phyloP scores from a whole-genome alignment of 2,329 filamentous ascomycete genomes.

The Claviceps maximensis region DNA sequence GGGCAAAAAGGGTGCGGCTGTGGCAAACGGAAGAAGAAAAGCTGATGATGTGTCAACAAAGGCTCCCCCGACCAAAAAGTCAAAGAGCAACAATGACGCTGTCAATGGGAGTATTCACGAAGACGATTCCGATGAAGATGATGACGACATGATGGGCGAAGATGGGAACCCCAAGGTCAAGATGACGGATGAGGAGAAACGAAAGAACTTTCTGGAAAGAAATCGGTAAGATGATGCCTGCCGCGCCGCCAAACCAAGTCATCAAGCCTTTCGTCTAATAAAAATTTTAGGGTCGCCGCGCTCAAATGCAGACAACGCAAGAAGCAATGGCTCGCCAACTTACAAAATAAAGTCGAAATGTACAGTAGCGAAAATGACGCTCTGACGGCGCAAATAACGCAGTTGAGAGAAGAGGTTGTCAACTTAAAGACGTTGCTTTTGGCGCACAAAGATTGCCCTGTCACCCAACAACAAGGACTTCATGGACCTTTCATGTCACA shows the following conservation, averaged over 20 bases:
- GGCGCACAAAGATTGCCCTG: conserved; percentile 91
- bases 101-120: conserved; percentile 29
- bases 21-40: conserved; percentile 62
- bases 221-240: conserved; percentile 58
- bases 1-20: conserved; percentile 49
- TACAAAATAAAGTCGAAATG: conserved; percentile 88
- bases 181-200: conserved; percentile 97
- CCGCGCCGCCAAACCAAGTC: not conserved
- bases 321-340: conserved; percentile 95
- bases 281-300: conserved; percentile 64
- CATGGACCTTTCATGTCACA: conserved; percentile 43
- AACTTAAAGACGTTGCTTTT: conserved; percentile 86
- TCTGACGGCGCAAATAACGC: conserved; percentile 68
- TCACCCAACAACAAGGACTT: conserved; percentile 69
- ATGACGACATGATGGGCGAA: conserved; percentile 35
- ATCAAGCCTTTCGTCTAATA: no score
- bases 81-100: conserved; percentile 32
- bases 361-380: conserved; percentile 87
- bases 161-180: conserved; percentile 52
- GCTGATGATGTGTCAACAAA: conserved; percentile 54
- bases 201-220: conserved; percentile 92
- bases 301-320: conserved; percentile 95
- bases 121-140: conserved; percentile 35
- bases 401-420: conserved; percentile 82
- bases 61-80: conserved; percentile 54